Percentiles rank a stretch among this genome's conserved stretches.
phyloP scores from a whole-genome alignment of 208 protist genomes.

The Acanthamoeba royreba region DNA sequence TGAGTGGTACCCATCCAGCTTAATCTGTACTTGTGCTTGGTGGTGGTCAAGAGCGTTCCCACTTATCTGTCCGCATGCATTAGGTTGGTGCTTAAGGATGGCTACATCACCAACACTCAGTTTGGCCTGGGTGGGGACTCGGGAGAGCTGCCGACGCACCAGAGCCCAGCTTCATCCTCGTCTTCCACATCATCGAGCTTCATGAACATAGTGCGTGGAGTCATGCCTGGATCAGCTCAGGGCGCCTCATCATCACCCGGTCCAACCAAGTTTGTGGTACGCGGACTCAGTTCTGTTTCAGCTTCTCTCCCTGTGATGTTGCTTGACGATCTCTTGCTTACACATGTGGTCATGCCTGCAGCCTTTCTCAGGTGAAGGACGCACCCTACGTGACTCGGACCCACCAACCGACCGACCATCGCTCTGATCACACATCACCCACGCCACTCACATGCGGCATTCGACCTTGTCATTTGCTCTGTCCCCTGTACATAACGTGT shows the following conservation, averaged over 20 bases:
- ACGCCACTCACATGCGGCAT: no score
- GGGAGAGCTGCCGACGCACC: background rate
- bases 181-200: background rate
- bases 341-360: no score
- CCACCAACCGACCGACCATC: no score
- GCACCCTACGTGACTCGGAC: no score
- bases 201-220: background rate
- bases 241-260: background rate
- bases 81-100: background rate
- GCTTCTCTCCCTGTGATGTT: background rate
- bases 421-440: no score
- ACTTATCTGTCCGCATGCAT: background rate
- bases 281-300: no score
- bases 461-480: no score
- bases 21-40: background rate
- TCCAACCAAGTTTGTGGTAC: background rate
- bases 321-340: no score
- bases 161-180: background rate
- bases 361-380: no score
- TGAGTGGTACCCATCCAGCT: background rate
- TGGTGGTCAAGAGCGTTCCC: no score
- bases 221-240: background rate
- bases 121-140: background rate
- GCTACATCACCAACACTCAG: slow-evolving; percentile 11
- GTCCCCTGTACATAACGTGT: no score